These are phyloP conservation scores for Talaromyces sp. DNA, from an alignment of 2,329 filamentous ascomycete species.

Conservation along the genomic window DNA sequence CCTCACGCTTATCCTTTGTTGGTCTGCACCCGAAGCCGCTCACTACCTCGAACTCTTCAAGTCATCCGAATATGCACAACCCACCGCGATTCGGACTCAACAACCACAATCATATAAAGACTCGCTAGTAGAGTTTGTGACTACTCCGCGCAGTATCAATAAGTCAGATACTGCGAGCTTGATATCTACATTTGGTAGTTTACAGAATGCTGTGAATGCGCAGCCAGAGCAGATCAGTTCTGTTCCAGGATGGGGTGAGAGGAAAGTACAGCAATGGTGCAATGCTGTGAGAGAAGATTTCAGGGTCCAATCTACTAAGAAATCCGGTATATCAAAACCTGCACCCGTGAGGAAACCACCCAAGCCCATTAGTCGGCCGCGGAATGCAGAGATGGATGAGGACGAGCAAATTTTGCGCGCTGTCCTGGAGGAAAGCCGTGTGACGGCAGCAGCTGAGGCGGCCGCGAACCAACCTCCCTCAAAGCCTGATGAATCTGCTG, in stretches of 20 bases:
- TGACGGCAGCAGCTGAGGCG: conserved; percentile 21
- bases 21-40: conserved; percentile 90
- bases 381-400: conserved; percentile 37
- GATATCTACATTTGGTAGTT: conserved; percentile 87
- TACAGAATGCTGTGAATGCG: conserved; percentile 85
- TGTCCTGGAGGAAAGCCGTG: conserved; percentile 28
- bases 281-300: conserved; percentile 83
- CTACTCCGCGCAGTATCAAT: conserved; percentile 84
- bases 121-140: conserved; percentile 88
- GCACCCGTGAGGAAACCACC: conserved; percentile 27
- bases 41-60: conserved; percentile 96
- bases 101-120: conserved; percentile 84
- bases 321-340: conserved; percentile 43
- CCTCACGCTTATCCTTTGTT: conserved; percentile 87
- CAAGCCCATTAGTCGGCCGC: conserved; percentile 14
- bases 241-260: conserved; percentile 92
- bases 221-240: conserved; percentile 80
- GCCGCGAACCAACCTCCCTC: background rate
- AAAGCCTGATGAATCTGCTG: conserved; percentile 7
- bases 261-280: conserved; percentile 88
- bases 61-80: conserved; percentile 84
- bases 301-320: conserved; percentile 71
- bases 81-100: conserved; percentile 78
- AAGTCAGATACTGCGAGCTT: conserved; percentile 91
- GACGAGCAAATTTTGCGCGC: conserved; percentile 51